These are phyloP conservation scores for Zasmidium citrigriseum DNA, from an alignment of 2,329 filamentous ascomycete genomes.

Conservation along the genomic window DNA sequence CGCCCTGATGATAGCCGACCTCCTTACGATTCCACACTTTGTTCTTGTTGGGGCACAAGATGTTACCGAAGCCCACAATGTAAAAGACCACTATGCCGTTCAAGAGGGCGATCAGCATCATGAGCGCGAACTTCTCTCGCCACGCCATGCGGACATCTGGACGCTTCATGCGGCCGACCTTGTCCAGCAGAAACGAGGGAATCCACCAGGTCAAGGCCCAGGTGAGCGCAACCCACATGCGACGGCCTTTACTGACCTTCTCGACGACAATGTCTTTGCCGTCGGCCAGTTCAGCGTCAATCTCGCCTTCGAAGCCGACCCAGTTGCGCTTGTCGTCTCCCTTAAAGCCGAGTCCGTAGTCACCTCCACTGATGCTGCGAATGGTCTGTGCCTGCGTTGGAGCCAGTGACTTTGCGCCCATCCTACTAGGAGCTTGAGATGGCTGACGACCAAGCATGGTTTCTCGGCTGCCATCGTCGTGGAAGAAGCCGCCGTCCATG, in stretches of 20 bases:
- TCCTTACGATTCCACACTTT: slow-evolving; percentile 81
- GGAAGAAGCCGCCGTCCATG: slow-evolving; percentile 38
- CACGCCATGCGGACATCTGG: slow-evolving; percentile 96
- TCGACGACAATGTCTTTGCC: slow-evolving; percentile 75
- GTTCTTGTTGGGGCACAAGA: slow-evolving; percentile 88
- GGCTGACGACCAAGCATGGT: slow-evolving; percentile 62
- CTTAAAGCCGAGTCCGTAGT: slow-evolving; percentile 86
- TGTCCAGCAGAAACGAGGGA: slow-evolving; percentile 79
- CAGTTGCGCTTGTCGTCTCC: slow-evolving; percentile 77
- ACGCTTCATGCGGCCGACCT: slow-evolving; percentile 90
- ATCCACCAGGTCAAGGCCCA: slow-evolving; percentile 95
- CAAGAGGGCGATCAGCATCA: slow-evolving; percentile 75
- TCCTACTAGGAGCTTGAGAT: slow-evolving; percentile 48
- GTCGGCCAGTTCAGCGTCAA: slow-evolving; percentile 77
- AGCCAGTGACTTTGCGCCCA: slow-evolving; percentile 44
- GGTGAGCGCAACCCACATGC: slow-evolving; percentile 77
- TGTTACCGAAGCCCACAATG: slow-evolving; percentile 80
- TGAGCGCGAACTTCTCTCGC: slow-evolving; percentile 89
- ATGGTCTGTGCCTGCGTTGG: slow-evolving; percentile 64
- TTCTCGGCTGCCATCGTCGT: slow-evolving; percentile 66
- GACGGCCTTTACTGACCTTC: slow-evolving; percentile 63
- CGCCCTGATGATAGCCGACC: slow-evolving; percentile 68
- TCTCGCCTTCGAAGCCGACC: slow-evolving; percentile 67
- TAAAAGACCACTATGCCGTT: slow-evolving; percentile 87
- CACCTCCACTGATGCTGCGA: slow-evolving; percentile 57